These are phyloP conservation scores for Xanthoconium purpureum DNA, from an alignment of 768 basidiomycete species.

Conservation along the genomic window DNA sequence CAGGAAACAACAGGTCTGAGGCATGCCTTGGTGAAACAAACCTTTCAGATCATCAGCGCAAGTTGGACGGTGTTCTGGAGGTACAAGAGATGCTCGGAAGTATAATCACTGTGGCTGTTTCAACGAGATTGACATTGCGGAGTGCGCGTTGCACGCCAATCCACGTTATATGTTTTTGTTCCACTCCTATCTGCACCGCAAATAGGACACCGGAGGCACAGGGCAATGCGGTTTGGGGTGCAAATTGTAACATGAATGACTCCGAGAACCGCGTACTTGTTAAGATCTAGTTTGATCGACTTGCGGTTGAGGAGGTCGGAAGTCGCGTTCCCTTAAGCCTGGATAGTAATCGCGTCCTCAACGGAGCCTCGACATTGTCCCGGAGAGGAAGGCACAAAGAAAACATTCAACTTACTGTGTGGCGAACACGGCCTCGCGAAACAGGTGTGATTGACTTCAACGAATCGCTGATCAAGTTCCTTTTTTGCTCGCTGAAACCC, in stretches of 20 bases:
- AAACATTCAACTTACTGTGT: conserved; percentile 6
- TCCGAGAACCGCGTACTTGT: conserved; percentile 17
- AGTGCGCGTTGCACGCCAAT: conserved; percentile 22
- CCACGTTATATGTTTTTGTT: conserved; percentile 14
- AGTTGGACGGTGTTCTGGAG: conserved; percentile 1
- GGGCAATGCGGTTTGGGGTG: conserved; percentile 5
- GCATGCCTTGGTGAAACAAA: conserved; percentile 2
- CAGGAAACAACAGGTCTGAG: conserved; percentile 1
- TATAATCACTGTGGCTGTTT: neutral
- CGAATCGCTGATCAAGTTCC: conserved; percentile 7
- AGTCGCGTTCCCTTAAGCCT: conserved; percentile 12
- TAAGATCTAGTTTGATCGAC: conserved; percentile 7
- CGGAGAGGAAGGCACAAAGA: conserved; percentile 7
- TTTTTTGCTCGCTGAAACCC: neutral
- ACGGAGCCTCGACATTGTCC: conserved; percentile 18
- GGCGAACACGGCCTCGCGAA: conserved; percentile 18
- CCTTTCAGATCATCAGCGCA: conserved; percentile 17
- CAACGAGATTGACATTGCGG: conserved; percentile 10
- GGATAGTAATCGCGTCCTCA: conserved; percentile 18
- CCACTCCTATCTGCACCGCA: conserved; percentile 14
- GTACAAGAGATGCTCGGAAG: conserved; percentile 2
- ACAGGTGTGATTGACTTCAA: conserved; percentile 15
- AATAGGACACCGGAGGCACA: conserved; percentile 11
- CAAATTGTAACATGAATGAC: conserved; percentile 11
- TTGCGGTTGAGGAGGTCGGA: conserved; percentile 5